These are phyloP conservation scores for Meira nashicola DNA, from an alignment of 1,284 basidiomycete species.

Conservation along the genomic window DNA sequence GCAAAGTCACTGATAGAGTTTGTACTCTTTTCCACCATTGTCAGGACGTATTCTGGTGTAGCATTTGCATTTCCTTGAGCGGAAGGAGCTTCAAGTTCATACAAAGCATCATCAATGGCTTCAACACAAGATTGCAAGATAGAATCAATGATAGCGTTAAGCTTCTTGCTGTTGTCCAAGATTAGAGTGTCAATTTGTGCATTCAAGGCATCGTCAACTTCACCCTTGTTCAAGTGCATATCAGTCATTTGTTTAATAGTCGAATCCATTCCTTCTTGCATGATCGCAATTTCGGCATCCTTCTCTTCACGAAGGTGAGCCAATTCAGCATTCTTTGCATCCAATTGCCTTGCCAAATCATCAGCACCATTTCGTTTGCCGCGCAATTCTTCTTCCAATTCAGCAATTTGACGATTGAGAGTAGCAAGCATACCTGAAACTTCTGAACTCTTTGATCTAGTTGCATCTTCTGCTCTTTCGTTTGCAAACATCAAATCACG, in stretches of 20 bases:
- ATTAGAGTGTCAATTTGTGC: conserved; percentile 96
- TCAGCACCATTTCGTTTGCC: conserved; percentile 68
- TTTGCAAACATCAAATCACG: conserved; percentile 95
- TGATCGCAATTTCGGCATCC: conserved; percentile 89
- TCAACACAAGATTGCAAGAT: conserved; percentile 90
- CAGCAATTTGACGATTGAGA: conserved; percentile 91
- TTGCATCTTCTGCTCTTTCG: conserved; percentile 90
- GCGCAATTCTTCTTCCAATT: conserved; percentile 86
- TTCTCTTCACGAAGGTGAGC: conserved; percentile 86
- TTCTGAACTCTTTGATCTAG: conserved; percentile 85
- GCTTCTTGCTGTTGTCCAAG: conserved; percentile 92
- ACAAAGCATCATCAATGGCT: conserved; percentile 94
- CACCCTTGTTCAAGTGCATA: conserved; percentile 76
- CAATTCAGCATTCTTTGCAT: conserved; percentile 69
- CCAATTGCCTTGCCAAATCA: conserved; percentile 73
- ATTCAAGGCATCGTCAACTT: conserved; percentile 81
- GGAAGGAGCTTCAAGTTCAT: conserved; percentile 91
- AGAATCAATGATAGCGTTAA: conserved; percentile 97
- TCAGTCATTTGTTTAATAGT: conserved; percentile 87
- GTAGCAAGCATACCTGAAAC: conserved; percentile 81
- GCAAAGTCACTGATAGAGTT: conserved; percentile 95
- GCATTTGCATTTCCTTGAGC: conserved; percentile 90
- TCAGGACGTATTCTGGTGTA: conserved; percentile 94
- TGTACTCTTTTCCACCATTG: conserved; percentile 94
- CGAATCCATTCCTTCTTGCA: conserved; percentile 92